phyloP scores from a whole-genome alignment of 208 protist species.

The Trichomonas vaginalis region DNA sequence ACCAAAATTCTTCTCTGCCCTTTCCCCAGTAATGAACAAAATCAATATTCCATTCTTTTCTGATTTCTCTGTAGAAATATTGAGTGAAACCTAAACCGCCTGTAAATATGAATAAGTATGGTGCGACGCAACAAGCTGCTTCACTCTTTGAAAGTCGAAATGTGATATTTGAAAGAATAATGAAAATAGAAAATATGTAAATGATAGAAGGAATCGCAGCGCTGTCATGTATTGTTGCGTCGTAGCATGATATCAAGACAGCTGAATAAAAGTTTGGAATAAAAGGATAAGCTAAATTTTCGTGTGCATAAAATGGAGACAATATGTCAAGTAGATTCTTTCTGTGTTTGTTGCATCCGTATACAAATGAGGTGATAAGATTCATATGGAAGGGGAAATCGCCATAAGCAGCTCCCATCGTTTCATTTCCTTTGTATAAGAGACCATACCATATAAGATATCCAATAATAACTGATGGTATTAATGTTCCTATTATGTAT shows the following conservation, averaged over 20 bases:
- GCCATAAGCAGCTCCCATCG: background rate
- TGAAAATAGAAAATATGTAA: background rate
- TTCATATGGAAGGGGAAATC: slow-evolving; percentile 7
- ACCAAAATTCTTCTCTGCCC: background rate
- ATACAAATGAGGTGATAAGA: background rate
- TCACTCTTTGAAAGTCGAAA: background rate
- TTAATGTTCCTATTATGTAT: background rate
- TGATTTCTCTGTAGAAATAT: background rate
- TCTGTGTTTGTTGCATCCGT: background rate
- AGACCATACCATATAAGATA: background rate
- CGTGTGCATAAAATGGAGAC: background rate
- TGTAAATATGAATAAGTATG: background rate
- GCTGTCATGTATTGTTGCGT: background rate
- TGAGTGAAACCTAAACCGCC: background rate
- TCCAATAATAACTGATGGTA: background rate
- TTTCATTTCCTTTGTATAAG: background rate
- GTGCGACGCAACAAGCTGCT: background rate
- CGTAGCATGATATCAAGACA: background rate
- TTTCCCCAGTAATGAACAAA: background rate
- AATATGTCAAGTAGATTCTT: background rate
- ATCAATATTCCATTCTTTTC: background rate
- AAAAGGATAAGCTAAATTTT: slow-evolving; percentile 3
- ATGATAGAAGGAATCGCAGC: background rate
- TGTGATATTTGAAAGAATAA: background rate
- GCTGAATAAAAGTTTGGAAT: background rate